Evolutionary conservation across 257 asterid genomes (phyloP), one percentile per base, ranked within the genome.

Genomic region (Mitragyna speciosa): DNA sequence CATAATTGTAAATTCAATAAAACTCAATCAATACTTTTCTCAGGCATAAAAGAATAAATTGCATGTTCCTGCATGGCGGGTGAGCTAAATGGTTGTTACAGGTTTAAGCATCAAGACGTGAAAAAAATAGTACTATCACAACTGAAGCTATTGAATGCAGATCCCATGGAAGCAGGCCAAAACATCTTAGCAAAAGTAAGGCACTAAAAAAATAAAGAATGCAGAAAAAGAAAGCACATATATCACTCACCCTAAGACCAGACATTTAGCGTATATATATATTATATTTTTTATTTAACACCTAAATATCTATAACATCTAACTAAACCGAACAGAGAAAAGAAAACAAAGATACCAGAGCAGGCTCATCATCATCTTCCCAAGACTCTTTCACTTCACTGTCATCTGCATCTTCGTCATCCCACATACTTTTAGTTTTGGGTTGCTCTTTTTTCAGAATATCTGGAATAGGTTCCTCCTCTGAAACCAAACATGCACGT

Each of bases 341-440:
- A 33, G 0, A 33, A 65, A n/a, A 26, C 16, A 0, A 52, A 24
- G 74, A 65, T 82, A 93, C 98, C 85, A 83, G 81, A n/a, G 83
- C 89, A 72, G 91, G 84, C 84, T 93, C 96, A 4, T 95, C 99
- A 28, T 93, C 97, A 80, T 95, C 99, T 88, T 95, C 99, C 99
- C 99, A 95, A 70, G 97, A 93, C 12, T 95, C 98, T 85, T 90
- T 95, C 74, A 93, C 89, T 76, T 88, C 95, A 79, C 89, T 75
- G 28, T 87, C 92, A 28, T 93, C 97, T 68, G 79, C 83, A 78
- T 95, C 99, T 85, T 95, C 99, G 51, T 95, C 98, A 43, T 92
- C 98, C 99, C 99, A 95, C 19, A 83, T 86, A 81, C 78, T 86
- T 76, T 78, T 90, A 47, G 81, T 86, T 71, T 79, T 88, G 47